A percentile compares a stretch with the other conserved stretches of the same genome.
Evolutionary conservation across 345 rosid species (phyloP).

Genomic region (Carallia brachiata): DNA sequence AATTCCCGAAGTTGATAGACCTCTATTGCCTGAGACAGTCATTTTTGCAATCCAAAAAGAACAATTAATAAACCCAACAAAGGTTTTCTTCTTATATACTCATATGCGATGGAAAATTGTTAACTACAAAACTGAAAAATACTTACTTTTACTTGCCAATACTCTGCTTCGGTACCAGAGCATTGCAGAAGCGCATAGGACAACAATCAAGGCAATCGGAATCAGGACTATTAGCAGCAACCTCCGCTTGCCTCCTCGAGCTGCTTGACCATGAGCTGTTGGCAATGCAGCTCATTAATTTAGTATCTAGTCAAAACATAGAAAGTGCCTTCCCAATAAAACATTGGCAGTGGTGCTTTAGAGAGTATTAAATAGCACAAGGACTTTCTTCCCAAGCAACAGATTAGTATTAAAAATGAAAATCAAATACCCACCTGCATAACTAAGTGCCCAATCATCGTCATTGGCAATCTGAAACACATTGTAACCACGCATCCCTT

Average conservation of each 20-base stretch:
- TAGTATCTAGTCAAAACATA: not conserved
- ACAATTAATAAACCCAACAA: not conserved
- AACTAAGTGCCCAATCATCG: slow-evolving; percentile 41
- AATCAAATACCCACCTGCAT: slow-evolving; percentile 19
- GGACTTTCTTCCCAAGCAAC: no score
- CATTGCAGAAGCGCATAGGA: slow-evolving; percentile 9
- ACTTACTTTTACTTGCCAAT: slow-evolving; percentile 22
- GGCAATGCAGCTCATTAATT: not conserved
- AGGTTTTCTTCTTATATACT: no score
- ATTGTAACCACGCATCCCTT: slow-evolving; percentile 36
- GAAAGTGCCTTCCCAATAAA: no score
- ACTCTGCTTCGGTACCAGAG: slow-evolving; percentile 19
- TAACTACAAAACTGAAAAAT: not conserved
- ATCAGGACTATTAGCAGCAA: slow-evolving; percentile 19
- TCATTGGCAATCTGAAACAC: slow-evolving; percentile 36
- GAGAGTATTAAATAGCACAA: no score
- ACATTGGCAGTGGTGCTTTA: no score
- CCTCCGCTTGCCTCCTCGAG: slow-evolving; percentile 10
- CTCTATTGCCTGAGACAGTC: not conserved
- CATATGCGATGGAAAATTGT: not conserved
- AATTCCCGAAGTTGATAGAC: not conserved
- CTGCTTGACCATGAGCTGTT: slow-evolving; percentile 29
- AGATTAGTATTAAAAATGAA: no score
- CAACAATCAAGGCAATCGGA: slow-evolving; percentile 22
- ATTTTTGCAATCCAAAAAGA: not conserved